A percentile compares a stretch with the other conserved stretches of the same genome.
These are phyloP conservation scores for Macrophomina phaseolina DNA, from an alignment of 2,329 filamentous ascomycete genomes.

Conservation along the genomic window DNA sequence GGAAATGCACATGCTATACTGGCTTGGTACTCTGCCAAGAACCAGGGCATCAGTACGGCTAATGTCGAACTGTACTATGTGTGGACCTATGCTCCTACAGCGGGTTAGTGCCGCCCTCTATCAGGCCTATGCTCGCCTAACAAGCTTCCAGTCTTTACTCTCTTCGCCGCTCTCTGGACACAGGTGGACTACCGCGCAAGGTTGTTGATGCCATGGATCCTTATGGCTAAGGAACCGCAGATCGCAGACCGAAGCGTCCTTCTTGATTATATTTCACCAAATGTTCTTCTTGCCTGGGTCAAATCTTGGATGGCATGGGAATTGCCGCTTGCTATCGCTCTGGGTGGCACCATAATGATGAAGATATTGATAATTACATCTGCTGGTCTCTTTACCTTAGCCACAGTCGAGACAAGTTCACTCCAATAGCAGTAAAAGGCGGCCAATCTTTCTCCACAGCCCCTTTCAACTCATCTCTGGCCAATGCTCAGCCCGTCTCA, in stretches of 20 bases:
- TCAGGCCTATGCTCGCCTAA: neutral
- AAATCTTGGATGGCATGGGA: neutral
- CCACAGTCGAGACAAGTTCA: neutral
- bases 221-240: neutral
- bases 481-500: too few species aligned
- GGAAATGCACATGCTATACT: neutral
- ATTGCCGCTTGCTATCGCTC: neutral
- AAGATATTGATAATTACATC: neutral
- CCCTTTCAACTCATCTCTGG: neutral
- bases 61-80: neutral
- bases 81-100: neutral
- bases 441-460: neutral
- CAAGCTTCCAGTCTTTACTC: neutral
- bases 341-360: neutral
- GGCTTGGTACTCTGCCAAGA: neutral
- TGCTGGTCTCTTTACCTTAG: neutral
- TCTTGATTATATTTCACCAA: slow-evolving; percentile 6
- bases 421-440: neutral
- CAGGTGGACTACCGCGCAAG: neutral
- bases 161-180: neutral
- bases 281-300: neutral
- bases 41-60: neutral
- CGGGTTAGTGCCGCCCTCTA: neutral
- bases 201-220: neutral
- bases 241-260: neutral